phyloP scores from a whole-genome alignment of 129 eudicot genomes.

The Artemisia tridentata region DNA sequence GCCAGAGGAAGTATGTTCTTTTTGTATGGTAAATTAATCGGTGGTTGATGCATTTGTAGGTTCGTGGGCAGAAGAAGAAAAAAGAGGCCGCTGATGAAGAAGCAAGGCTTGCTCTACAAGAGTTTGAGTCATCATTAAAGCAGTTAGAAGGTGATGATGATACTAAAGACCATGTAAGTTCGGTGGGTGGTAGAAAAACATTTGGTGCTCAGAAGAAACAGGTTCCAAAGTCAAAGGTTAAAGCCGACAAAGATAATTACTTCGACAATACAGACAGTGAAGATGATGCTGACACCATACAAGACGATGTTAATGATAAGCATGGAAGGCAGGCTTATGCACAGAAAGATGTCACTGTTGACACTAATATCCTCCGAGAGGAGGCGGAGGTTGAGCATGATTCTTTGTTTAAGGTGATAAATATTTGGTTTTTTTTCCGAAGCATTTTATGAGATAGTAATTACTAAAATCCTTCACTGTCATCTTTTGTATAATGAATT shows the following conservation, averaged over 20 bases:
- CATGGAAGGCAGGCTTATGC: constrained; percentile 30
- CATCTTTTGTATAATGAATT: background rate
- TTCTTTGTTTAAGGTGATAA: constrained; percentile 64
- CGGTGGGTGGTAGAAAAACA: constrained; percentile 66
- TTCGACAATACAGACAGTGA: constrained; percentile 79
- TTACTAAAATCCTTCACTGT: background rate
- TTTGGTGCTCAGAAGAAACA: constrained; percentile 70
- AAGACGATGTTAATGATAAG: constrained; percentile 39
- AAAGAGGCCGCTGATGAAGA: constrained; percentile 89
- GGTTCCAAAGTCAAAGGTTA: constrained; percentile 46
- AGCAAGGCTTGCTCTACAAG: constrained; percentile 81
- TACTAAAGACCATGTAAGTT: constrained; percentile 27
- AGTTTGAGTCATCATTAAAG: constrained; percentile 61
- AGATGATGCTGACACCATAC: constrained; percentile 44
- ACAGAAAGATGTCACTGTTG: constrained; percentile 48
- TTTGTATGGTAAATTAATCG: background rate
- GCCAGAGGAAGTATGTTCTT: background rate
- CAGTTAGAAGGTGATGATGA: constrained; percentile 50
- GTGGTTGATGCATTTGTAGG: constrained; percentile 48
- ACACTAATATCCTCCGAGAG: constrained; percentile 64
- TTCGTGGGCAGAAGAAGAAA: constrained; percentile 75
- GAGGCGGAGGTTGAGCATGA: constrained; percentile 61
- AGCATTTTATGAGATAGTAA: background rate
- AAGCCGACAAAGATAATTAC: constrained; percentile 43
- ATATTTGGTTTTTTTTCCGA: constrained; percentile 4